These are phyloP conservation scores for Aspergillus puulaauensis DNA, from an alignment of 2,329 filamentous ascomycete genomes.

Conservation along the genomic window DNA sequence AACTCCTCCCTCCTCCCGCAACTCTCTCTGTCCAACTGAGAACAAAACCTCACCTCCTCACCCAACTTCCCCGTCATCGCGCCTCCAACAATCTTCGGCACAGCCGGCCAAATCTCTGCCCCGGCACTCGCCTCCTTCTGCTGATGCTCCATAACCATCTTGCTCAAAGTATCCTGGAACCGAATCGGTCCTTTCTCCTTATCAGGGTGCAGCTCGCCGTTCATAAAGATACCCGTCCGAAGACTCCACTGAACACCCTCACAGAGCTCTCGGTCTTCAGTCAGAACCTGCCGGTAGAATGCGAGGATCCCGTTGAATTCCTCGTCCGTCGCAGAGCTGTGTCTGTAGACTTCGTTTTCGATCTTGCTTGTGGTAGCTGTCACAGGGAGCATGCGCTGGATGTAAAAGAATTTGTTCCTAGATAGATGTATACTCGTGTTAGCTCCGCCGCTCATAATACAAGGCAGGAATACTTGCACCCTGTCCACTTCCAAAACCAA, in stretches of 20 bases:
- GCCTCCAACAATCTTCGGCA: background rate
- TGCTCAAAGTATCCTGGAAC: conserved; percentile 53
- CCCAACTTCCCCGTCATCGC: background rate
- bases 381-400: conserved; percentile 60
- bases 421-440: conserved; percentile 11
- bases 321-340: conserved; percentile 57
- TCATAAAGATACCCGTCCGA: conserved; percentile 60
- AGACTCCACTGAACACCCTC: conserved; percentile 59
- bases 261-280: conserved; percentile 63
- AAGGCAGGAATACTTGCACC: too few relatives aligned
- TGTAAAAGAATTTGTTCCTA: conserved; percentile 59
- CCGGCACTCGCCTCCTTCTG: conserved; percentile 40
- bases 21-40: background rate
- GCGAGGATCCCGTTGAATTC: conserved; percentile 58
- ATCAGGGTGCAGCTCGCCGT: conserved; percentile 61
- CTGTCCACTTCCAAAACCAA: too few relatives aligned
- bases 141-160: conserved; percentile 48
- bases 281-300: conserved; percentile 63
- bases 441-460: too few relatives aligned
- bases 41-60: background rate
- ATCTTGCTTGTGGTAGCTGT: conserved; percentile 53
- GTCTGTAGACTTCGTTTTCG: conserved; percentile 63
- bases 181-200: conserved; percentile 55
- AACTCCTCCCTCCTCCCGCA: background rate
- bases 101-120: conserved; percentile 53